These are phyloP conservation scores for Globisporangium recalcitrans DNA, from an alignment of 352 stramenopile species.

Conservation along the genomic window DNA sequence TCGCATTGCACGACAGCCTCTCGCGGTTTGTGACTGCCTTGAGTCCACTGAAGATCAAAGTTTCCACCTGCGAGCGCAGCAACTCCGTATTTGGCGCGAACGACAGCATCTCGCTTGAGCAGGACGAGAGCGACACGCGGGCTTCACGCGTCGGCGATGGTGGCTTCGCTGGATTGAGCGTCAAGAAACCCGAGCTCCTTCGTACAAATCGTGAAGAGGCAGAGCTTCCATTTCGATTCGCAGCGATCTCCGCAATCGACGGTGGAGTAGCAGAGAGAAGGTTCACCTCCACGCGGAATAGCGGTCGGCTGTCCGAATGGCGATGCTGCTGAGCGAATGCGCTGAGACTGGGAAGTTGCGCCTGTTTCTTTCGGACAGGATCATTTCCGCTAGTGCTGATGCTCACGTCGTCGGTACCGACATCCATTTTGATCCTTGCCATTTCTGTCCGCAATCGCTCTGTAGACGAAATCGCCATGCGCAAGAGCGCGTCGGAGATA, in stretches of 20 bases:
- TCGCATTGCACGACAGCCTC: conserved; percentile 50
- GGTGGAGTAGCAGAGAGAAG: conserved; percentile 22
- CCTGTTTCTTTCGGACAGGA: not conserved
- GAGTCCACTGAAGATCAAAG: conserved; percentile 59
- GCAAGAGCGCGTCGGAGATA: conserved; percentile 71
- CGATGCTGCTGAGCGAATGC: not conserved
- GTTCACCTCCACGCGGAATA: conserved; percentile 77
- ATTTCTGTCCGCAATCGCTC: conserved; percentile 39
- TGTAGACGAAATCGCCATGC: conserved; percentile 59
- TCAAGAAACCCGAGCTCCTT: conserved; percentile 21
- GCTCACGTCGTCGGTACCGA: not conserved
- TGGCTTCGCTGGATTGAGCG: conserved; percentile 7
- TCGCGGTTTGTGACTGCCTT: conserved; percentile 61
- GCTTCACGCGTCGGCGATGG: conserved; percentile 7
- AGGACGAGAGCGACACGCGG: not conserved
- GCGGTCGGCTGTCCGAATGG: conserved; percentile 16
- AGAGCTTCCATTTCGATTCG: not conserved
- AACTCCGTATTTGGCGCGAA: conserved; percentile 48
- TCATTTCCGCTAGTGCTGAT: not conserved
- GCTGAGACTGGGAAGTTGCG: not conserved
- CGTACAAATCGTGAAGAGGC: conserved; percentile 10
- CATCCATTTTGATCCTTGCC: conserved; percentile 31
- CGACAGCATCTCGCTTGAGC: conserved; percentile 30
- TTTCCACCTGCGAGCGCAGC: conserved; percentile 65
- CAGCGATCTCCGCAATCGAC: conserved; percentile 8